Base-by-base conservation (phyloP, 2,329 filamentous ascomycete species). In the Curvularia eragrostidis region DNA sequence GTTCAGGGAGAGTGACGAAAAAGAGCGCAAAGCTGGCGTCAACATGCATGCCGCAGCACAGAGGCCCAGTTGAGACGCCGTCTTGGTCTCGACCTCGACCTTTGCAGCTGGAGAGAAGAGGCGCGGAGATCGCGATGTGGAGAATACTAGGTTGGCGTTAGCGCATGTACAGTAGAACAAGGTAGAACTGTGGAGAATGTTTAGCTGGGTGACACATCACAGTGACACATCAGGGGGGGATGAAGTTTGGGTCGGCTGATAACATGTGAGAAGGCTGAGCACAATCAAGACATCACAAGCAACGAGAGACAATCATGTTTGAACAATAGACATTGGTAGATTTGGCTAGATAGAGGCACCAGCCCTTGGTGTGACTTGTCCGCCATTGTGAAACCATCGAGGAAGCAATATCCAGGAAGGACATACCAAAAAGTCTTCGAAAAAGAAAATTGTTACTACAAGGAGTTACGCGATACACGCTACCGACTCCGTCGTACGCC, bases 361-460 rank as follows among this genome's bases (percentile, higher is more conserved):
- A 73, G 70, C 70, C 66, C 70, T 73, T 73, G 70, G 70, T 73
- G 67, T 65, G 62, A 66, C 63, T 67, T 67, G 63, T 67, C 66
- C 60, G 65, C 66, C 68, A 66, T 58, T 58, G 56, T 39, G 32
- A 49, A 63, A 38, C 52, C 44, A 47, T 56, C 59, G 32, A 53
- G 44, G 57, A 62, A 58, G 19, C 47, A 9, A 59, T 61, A 65
- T 66, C 67, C 65, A 63, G 58, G 52, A 51, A 60, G 49, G 47
- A 38, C 49, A 55, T 62, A 61, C 59, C 61, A 65, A 64, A 64
- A 28, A 26, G 15, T 26, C 23, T 49, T 47, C 48, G 42, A 58
- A 58, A 56, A 46, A 52, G 46, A n/a, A 60, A 62, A 51, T 48
- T 69, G 54, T 64, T 66, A 56, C 54, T 71, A 68, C 64, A 69